Base-by-base conservation (phyloP, 805 yeast species). In the Lachancea quebecensis region DNA sequence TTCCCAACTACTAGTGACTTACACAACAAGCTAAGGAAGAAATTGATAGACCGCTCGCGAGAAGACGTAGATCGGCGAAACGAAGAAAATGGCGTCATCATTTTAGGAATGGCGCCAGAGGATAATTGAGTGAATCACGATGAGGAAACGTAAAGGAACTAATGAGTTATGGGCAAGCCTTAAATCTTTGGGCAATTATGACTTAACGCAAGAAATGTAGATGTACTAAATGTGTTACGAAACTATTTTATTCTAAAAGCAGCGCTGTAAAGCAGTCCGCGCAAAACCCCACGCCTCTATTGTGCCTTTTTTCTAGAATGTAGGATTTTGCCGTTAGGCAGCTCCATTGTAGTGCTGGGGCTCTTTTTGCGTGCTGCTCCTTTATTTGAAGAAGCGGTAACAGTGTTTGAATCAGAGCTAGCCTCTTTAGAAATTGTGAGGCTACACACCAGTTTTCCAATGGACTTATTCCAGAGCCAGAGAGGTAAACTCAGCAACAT, bases 321-420 rank as follows among this genome's bases (percentile, higher is more conserved):
- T 3, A 77, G 69, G 10, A 77, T 76, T 56, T 79, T 79, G 1
- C 86, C 86, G 55, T 80, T 81, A 9, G 83, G 82, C 48, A 81
- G 65, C 41, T 70, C 77, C 38, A 67, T 60, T 50, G 70, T 75
- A 46, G 71, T 71, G 9, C 76, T 78, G 25, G 25, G 25, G 7
- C 25, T 7, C 25, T 21, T 21, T 4, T 21, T 21, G 7, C 25
- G 25, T 21, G 25, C 7, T 4, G 25, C 25, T 21, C 25, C 7
- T 21, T 21, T 21, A 21, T 21, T 21, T 21, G 25, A 21, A 21
- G 7, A 21, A 4, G 25, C 25, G 25, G 6, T 4, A 21, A 7
- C 4, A 21, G 25, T 21, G 25, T 7, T 21, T 21, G 25, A 7
- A 21, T 21, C 7, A 4, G 25, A 21, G 25, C 25, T 21, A 21